Base-by-base conservation (phyloP, 768 basidiomycete genomes). In the Suillus discolor region DNA sequence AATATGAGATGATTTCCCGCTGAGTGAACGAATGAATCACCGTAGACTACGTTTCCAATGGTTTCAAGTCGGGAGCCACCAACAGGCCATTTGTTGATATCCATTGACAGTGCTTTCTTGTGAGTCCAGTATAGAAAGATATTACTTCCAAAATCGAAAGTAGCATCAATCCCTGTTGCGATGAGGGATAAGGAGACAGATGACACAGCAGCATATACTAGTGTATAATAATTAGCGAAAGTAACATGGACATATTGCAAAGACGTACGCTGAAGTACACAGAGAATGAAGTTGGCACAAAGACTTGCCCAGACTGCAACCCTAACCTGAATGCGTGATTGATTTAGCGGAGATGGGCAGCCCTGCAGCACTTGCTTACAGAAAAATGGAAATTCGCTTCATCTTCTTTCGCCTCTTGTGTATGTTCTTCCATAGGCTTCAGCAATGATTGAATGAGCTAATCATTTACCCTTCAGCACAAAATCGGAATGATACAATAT, bases 201-300 rank as follows among this genome's bases (percentile, higher is more conserved):
- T 2, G 92, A 92, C 61, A 93, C 83, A 15, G 97, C 97, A 15
- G 93, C 97, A 74, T 98, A 99, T 71, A 99, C 93, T 95, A 20
- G 54, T 34, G 18, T 47, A 15, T 16, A 12, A 51, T 42, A 62
- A 36, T 45, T 34, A 34, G 54, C 0, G 38, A 25, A 59, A 36
- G 20, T 15, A 53, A 28, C 34, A 5, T 60, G n/a, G 49, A 75
- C 83, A 68, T 68, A 44, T 38, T 23, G 49, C 31, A 34, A 28
- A 45, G 31, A 63, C 75, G 42, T 57, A 92, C 92, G 75, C 74
- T 94, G 93, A 11, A 95, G 74, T 7, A 87, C 81, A 64, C 89
- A 92, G 18, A 97, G 84, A 25, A 78, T 75, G 65, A 92, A 78
- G 76, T 99, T 99, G 53, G 87, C 84, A 39, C 85, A 72, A n/a